Evolutionary conservation across 2,329 filamentous ascomycete genomes (phyloP).

Genomic region (Colletotrichum zoysiae): DNA sequence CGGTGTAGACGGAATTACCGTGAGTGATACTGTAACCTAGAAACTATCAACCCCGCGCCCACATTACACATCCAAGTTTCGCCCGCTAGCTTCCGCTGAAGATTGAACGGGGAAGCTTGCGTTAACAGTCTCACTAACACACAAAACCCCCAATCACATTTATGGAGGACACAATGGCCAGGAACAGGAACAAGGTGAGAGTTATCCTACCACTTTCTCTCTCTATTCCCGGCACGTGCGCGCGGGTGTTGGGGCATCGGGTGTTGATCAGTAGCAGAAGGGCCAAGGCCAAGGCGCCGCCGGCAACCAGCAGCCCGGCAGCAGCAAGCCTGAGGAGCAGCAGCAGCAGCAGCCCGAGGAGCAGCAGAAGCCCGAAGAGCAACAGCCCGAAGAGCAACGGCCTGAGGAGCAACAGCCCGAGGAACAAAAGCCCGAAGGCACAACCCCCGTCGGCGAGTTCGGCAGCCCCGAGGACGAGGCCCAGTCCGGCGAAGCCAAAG

Average conservation of each 20-base stretch:
- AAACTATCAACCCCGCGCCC: neutral
- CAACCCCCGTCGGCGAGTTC: slow-evolving; percentile 35
- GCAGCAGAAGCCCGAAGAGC: neutral
- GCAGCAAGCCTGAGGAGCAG: slow-evolving; percentile 29
- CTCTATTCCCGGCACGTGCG: neutral
- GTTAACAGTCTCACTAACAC: neutral
- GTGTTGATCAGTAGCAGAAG: neutral
- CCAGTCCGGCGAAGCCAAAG: neutral
- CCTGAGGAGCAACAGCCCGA: slow-evolving; percentile 23
- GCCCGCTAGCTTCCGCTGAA: neutral
- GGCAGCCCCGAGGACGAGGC: slow-evolving; percentile 23
- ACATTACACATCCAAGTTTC: neutral
- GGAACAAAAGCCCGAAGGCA: slow-evolving; percentile 37
- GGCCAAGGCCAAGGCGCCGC: slow-evolving; percentile 25
- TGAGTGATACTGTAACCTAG: neutral
- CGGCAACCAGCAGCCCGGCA: slow-evolving; percentile 21
- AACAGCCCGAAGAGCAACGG: neutral
- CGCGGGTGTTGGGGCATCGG: too few relatives aligned
- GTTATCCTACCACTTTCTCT: neutral
- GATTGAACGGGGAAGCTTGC: neutral
- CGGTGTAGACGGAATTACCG: neutral
- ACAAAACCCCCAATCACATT: slow-evolving; percentile 6
- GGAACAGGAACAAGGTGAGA: slow-evolving; percentile 41
- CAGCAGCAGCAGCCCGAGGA: slow-evolving; percentile 21
- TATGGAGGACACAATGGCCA: slow-evolving; percentile 40